phyloP scores from a whole-genome alignment of 176 grass and related monocot species.

The Carex parvula region DNA sequence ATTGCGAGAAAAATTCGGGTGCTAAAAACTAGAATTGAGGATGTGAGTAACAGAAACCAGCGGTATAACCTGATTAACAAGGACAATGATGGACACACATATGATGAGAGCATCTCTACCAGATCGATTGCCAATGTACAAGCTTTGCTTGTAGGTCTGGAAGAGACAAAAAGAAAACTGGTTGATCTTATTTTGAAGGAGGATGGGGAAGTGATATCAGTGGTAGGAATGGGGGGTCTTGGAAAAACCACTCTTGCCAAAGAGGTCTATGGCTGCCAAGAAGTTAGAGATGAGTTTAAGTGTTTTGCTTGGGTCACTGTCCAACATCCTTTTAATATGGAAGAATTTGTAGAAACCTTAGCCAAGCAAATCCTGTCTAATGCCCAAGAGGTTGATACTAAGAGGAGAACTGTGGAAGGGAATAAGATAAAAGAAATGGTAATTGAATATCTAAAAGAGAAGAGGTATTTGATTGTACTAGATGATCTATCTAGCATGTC shows the following conservation, averaged over 20 bases:
- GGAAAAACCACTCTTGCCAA: conserved; percentile 39
- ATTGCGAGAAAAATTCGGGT: conserved; percentile 27
- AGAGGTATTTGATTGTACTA: conserved; percentile 25
- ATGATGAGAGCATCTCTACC: too few species aligned
- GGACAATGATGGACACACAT: too few species aligned
- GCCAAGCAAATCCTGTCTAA: not conserved
- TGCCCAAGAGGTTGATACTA: not conserved
- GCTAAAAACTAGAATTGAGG: conserved; percentile 16
- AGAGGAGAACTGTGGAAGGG: too few species aligned
- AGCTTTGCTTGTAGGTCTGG: not conserved
- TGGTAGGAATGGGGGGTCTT: conserved; percentile 27
- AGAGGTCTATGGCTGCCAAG: not conserved
- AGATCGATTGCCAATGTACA: not conserved
- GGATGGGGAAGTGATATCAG: not conserved
- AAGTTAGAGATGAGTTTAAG: not conserved
- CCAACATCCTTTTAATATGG: not conserved
- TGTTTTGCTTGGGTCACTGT: conserved; percentile 26
- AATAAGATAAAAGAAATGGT: not conserved
- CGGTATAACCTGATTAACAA: conserved; percentile 22
- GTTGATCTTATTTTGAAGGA: not conserved
- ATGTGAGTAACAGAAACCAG: conserved; percentile 27
- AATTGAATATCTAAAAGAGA: not conserved
- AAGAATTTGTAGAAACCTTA: conserved; percentile 1
- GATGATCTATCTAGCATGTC: not conserved
- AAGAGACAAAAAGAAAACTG: not conserved